Base-by-base conservation (phyloP, 352 stramenopile genomes). In the Globisporangium sylvaticum region DNA sequence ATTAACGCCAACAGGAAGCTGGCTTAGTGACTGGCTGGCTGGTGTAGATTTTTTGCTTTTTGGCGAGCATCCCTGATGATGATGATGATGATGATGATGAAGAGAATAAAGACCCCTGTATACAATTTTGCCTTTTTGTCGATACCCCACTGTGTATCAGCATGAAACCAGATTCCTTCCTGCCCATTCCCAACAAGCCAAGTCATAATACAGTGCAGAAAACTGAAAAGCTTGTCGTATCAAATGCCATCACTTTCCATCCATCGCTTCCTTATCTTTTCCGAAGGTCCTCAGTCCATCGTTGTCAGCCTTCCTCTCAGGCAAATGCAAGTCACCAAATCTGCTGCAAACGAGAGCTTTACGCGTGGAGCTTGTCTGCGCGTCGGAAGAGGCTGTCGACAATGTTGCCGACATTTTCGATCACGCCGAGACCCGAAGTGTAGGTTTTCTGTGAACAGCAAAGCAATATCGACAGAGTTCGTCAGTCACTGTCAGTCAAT, bases 351-450 rank as follows among this genome's bases (percentile, higher is more conserved):
- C 27, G 14, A 60, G 37, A 12, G 37, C 12, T 66, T 69, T 86
- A 95, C 68, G 76, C 82, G 24, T 93, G 87, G 60, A 95, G 81
- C 76, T 95, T 94, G 22, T 95, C 88, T 27, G 83, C 83, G 46
- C 82, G 86, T 65, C 81, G 78, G 80, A 98, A 99, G 24, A 99
- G 79, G 60, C 90, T 98, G 74, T 98, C 94, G 58, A 99, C 96
- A 31, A 99, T 97, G 69, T 93, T 83, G 64, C 97, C 96, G 68
- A 99, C 96, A 70, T 99, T 98, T 60, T 96, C 86, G 71, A 99
- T 97, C 39, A 99, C 94, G 67, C 97, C 90, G 20, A 98, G 78
- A 39, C 96, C 94, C 65, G 95, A 90, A 53, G 96, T 95, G 77
- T 94, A 95, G 64, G 88, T 95, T 91, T 94, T 91, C 87, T 95